Base-by-base conservation (phyloP, 1,284 basidiomycete genomes). In the Apiotrichum siamense region DNA sequence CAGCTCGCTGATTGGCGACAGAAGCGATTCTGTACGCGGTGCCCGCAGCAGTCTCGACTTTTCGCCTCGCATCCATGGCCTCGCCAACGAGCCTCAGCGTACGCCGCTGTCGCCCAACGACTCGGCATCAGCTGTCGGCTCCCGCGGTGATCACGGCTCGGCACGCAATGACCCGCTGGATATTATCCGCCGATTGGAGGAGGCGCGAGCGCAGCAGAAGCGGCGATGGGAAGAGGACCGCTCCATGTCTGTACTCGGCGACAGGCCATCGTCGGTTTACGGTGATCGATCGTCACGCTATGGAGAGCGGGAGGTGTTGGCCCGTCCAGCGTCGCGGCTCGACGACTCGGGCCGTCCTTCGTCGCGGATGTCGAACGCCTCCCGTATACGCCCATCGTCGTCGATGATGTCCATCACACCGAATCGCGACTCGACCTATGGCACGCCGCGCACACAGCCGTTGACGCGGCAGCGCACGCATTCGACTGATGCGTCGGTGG, bases 131-230 rank as follows among this genome's bases (percentile, higher is more conserved):
- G 64, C 59, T 1, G 62, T 68, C 0, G 68, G 67, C 2, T 26
- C 33, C 4, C 48, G 54, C 6, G 39, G 42, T 3, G 60, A 63
- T 1, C 44, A 17, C 21, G 49, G 18, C 20, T 42, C 50, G 21
- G 39, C 44, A 1, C 54, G 39, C 23, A 72, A 70, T 44, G 66
- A 72, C 47, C 70, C 70, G 1, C 54, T 72, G 27, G 70, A 68
- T 12, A 50, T 72, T 4, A 51, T 72, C 9, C 57, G 62, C 4
- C 52, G 61, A 7, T 57, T 72, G 20, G 70, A 72, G 52, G 61
- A 65, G 52, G 56, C 57, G 35, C 51, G 61, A 36, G 52, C 48
- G 7, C 40, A 62, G 44, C 59, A 63, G 33, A 67, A 65, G 49
- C 50, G 55, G 44, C 59, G 59, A 18, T 72, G 65, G 70, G 61